phyloP scores from a whole-genome alignment of 805 yeast species.

The Tetrapisispora fleetii region DNA sequence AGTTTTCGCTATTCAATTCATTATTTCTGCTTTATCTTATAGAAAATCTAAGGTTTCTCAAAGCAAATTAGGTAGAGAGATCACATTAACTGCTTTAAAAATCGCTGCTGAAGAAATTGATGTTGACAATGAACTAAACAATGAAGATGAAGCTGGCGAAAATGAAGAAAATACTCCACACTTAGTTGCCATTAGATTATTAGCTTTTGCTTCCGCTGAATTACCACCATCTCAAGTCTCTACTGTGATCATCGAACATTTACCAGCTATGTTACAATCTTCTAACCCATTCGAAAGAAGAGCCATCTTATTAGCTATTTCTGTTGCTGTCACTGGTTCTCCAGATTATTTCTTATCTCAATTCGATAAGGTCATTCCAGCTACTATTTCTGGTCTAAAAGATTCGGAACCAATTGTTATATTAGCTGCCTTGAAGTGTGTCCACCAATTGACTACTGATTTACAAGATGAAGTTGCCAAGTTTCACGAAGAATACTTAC shows the following conservation, averaged over 20 bases:
- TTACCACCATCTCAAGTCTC: slow-evolving; percentile 91
- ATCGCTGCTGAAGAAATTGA: slow-evolving; percentile 79
- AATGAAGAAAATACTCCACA: slow-evolving; percentile 83
- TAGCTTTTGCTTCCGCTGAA: slow-evolving; percentile 69
- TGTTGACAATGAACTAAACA: slow-evolving; percentile 61
- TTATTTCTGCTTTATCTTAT: slow-evolving; percentile 67
- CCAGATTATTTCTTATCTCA: slow-evolving; percentile 84
- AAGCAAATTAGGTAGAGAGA: slow-evolving; percentile 73
- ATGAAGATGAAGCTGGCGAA: slow-evolving; percentile 83
- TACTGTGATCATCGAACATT: slow-evolving; percentile 60
- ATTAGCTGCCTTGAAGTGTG: slow-evolving; percentile 76
- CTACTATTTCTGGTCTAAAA: slow-evolving; percentile 64
- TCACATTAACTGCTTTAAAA: slow-evolving; percentile 62
- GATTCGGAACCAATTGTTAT: slow-evolving; percentile 67
- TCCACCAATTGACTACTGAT: slow-evolving; percentile 70
- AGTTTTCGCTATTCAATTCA: slow-evolving; percentile 72
- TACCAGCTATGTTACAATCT: slow-evolving; percentile 49
- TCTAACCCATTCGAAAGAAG: slow-evolving; percentile 71
- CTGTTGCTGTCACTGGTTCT: slow-evolving; percentile 82
- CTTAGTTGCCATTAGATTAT: slow-evolving; percentile 66
- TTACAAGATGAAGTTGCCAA: slow-evolving; percentile 78
- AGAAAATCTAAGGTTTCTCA: slow-evolving; percentile 73
- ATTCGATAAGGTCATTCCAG: slow-evolving; percentile 61
- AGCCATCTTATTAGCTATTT: slow-evolving; percentile 74
- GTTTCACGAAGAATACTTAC: slow-evolving; percentile 72